Percentiles rank a stretch among this genome's conserved stretches.
Conservation (phyloP, 1,284 basidiomycete genomes). For the Ganoderma lucidum region DNA sequence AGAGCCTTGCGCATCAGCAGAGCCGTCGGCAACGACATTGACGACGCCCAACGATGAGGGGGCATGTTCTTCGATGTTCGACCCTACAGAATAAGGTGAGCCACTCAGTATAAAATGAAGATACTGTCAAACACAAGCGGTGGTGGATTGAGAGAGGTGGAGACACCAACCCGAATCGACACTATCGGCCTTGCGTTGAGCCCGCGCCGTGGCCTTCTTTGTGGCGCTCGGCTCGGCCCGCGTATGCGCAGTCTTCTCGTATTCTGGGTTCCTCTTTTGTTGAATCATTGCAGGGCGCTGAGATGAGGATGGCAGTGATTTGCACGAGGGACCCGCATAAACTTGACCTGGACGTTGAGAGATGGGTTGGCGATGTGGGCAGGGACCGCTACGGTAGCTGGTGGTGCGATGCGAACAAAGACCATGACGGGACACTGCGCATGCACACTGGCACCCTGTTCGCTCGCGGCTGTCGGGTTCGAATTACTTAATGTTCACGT, state of each 20-base stretch:
- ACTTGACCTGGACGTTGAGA: background rate
- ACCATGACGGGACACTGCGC: conserved; percentile 17
- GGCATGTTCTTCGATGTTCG: conserved; percentile 45
- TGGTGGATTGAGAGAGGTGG: conserved; percentile 35
- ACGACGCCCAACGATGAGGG: conserved; percentile 29
- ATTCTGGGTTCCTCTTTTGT: conserved; percentile 45
- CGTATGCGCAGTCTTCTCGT: conserved; percentile 43
- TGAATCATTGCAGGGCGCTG: conserved; percentile 24
- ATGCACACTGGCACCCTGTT: conserved; percentile 49
- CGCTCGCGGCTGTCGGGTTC: conserved; percentile 51
- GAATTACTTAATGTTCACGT: conserved; percentile 34
- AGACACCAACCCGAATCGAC: conserved; percentile 42
- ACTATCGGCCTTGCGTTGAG: conserved; percentile 43
- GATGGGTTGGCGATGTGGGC: background rate
- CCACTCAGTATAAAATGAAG: conserved; percentile 33
- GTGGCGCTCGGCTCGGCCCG: conserved; percentile 42
- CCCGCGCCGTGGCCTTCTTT: conserved; percentile 48
- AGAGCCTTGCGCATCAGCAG: conserved; percentile 28
- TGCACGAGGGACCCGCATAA: conserved; percentile 24
- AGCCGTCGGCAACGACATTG: conserved; percentile 37
- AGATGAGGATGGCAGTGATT: conserved; percentile 31
- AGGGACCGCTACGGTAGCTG: conserved; percentile 45
- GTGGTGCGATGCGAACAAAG: conserved; percentile 56
- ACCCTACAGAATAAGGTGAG: conserved; percentile 54
- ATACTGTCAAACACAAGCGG: no score